A percentile compares a stretch with the other conserved stretches of the same genome.
Evolutionary conservation across 2,329 filamentous ascomycete species (phyloP).

Genomic region (Fusarium coffeatum): DNA sequence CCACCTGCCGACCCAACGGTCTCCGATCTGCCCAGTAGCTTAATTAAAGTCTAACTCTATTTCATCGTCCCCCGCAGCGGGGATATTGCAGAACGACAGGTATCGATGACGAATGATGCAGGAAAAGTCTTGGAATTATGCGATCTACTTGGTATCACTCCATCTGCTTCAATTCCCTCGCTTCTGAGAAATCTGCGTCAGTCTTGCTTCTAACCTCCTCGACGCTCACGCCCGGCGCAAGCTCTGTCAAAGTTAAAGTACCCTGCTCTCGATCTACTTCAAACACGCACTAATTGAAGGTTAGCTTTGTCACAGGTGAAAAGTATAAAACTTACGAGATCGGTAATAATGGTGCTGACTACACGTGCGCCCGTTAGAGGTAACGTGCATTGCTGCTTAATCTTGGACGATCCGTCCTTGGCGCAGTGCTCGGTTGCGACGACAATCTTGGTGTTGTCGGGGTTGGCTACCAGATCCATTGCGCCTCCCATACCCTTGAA

Average conservation of each 20-base stretch:
- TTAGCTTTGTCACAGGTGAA: slow-evolving; percentile 12
- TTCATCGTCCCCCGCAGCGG: slow-evolving; percentile 51
- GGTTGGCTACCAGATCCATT: slow-evolving; percentile 79
- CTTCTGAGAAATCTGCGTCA: slow-evolving; percentile 73
- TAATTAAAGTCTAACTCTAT: slow-evolving; percentile 30
- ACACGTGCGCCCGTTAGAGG: slow-evolving; percentile 74
- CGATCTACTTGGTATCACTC: slow-evolving; percentile 46
- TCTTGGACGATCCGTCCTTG: slow-evolving; percentile 75
- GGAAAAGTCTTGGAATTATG: slow-evolving; percentile 22
- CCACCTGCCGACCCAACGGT: slow-evolving; percentile 4
- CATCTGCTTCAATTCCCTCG: slow-evolving; percentile 65
- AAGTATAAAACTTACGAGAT: slow-evolving; percentile 67
- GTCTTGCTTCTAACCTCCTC: slow-evolving; percentile 78
- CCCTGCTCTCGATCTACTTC: slow-evolving; percentile 73
- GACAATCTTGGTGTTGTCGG: slow-evolving; percentile 77
- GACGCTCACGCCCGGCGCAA: slow-evolving; percentile 74
- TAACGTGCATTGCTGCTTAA: slow-evolving; percentile 71
- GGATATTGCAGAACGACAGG: background rate
- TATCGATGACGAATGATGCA: slow-evolving; percentile 23
- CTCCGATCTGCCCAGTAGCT: slow-evolving; percentile 31
- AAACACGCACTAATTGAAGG: slow-evolving; percentile 69
- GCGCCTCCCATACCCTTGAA: slow-evolving; percentile 89
- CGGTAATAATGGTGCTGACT: slow-evolving; percentile 79
- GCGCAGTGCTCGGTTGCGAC: slow-evolving; percentile 77
- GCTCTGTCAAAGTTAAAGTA: slow-evolving; percentile 73